Evolutionary conservation across 768 basidiomycete species (phyloP), one percentile per base, ranked within the genome.

Genomic region (Pleurotus djamor): DNA sequence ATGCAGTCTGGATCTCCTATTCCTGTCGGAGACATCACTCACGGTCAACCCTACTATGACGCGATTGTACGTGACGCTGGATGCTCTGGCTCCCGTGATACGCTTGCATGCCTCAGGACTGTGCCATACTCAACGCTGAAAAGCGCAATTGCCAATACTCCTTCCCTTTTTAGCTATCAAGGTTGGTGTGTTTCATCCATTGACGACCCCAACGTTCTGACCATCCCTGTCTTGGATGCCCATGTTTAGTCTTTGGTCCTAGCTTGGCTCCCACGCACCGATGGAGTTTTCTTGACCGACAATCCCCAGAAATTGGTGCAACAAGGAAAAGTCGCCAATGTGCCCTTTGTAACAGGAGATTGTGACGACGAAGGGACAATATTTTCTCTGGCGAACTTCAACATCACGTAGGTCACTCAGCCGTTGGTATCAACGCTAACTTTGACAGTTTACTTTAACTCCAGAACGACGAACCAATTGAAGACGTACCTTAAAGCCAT

Each of bases 191-290:
- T 14, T 4, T 28, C 47, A 3, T 32, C 50, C 36, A n/a, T 3
- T 35, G n/a, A 58, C 56, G 48, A 5, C 17, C 17, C 21, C 21
- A 28, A 28, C 21, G 21, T 28, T 28, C 21, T 28, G 21, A 28
- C 21, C 21, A 28, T 28, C 1, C 21, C 21, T 28, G 21, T 28
- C 21, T 28, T 28, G 21, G 3, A 28, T 28, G 21, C 21, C 21
- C 21, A 28, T 28, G 21, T 28, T 28, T 36, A 81, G 80, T 76
- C 76, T 10, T 63, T 79, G 38, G 67, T 68, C 17, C 69, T 76
- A 10, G 74, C 78, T 16, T 86, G 79, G 79, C 65, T 74, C 13
- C 83, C 83, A n/a, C 75, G 79, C 14, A 75, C 77, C 4, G 84
- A 86, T 60, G 83, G 81, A 1, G 68, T 71, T 0, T 80, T 84